Conservation (phyloP, 2,329 filamentous ascomycete genomes). For the Claviceps sp. region DNA sequence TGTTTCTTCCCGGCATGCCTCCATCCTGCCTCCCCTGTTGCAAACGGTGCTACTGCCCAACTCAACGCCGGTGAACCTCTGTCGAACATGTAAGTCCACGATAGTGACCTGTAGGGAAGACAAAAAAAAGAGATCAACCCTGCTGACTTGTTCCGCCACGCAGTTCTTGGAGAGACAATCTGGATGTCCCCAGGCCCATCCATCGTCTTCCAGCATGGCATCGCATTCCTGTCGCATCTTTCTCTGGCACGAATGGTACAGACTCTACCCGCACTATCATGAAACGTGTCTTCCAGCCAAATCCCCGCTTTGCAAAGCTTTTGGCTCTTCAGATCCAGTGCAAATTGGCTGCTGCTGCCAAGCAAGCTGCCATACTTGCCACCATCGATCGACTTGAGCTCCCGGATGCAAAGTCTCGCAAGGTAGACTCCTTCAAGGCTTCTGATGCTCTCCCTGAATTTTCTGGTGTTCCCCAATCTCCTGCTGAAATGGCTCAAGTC, state of each 20-base stretch:
- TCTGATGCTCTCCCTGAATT: background rate
- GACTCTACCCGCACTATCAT: slow-evolving; percentile 14
- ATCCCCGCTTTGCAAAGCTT: background rate
- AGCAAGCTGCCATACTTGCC: background rate
- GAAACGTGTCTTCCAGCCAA: slow-evolving; percentile 17
- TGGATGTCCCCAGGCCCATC: slow-evolving; percentile 10
- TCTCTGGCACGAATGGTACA: slow-evolving; percentile 9
- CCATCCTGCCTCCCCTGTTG: background rate
- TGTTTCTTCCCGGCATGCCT: slow-evolving; percentile 13
- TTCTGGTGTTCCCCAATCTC: slow-evolving; percentile 2
- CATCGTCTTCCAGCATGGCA: slow-evolving; percentile 18
- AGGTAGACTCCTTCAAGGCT: background rate
- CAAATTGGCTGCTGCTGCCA: background rate
- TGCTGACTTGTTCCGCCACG: background rate
- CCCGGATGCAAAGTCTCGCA: slow-evolving; percentile 5
- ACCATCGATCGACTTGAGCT: slow-evolving; percentile 1
- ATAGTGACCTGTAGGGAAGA: background rate
- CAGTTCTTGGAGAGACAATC: slow-evolving; percentile 13
- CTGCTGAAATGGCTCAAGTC: slow-evolving; percentile 4
- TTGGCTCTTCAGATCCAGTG: background rate
- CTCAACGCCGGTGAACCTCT: background rate
- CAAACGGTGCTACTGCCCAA: background rate
- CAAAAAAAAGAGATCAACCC: background rate
- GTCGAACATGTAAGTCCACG: slow-evolving; percentile 1
- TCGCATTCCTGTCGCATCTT: slow-evolving; percentile 15